Base-by-base conservation (phyloP, 345 rosid genomes). In the Salix brachista region DNA sequence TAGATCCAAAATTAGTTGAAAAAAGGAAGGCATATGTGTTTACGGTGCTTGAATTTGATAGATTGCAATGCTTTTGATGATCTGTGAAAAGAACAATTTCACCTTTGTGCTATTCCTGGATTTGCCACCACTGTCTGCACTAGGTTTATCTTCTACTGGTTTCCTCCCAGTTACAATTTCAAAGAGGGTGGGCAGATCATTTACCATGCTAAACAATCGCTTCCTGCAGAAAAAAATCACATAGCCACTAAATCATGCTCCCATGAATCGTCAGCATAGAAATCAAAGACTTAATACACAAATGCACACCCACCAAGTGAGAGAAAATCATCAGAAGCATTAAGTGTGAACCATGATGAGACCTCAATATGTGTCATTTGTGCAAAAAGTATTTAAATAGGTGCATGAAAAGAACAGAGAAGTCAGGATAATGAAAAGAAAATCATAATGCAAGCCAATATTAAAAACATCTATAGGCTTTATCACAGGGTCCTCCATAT, bases 71-170 rank as follows among this genome's bases (percentile, higher is more conserved):
- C 65, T 42, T 46, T 25, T 21, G 39, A 71, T 12, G 54, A 4
- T n/a, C 28, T 4, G 30, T 46, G 60, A 36, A 23, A 46, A 41
- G 10, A 30, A n/a, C 28, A 70, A 26, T 39, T 72, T 73, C 69
- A 93, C 99, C 93, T 91, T 95, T 14, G 89, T 58, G 78, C 90
- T 89, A 72, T 87, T 90, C 84, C 82, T 80, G 37, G 94, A 89
- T 85, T 91, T 92, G 91, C 95, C 88, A 76, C 89, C 91, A 12
- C 85, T 79, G 69, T 89, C 94, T 77, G 75, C 81, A 54, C 81
- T 77, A 17, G 94, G 87, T 71, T 88, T 89, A 60, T 92, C 92
- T 79, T 89, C 89, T 71, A 73, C 64, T 44, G 88, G 80, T 37
- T 84, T 90, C 82, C 88, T 85, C 74, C 87, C 91, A 2, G 92